A percentile compares a stretch with the other conserved stretches of the same genome.
phyloP scores from a whole-genome alignment of 2,329 filamentous ascomycete genomes.

The Leptographium flavum region DNA sequence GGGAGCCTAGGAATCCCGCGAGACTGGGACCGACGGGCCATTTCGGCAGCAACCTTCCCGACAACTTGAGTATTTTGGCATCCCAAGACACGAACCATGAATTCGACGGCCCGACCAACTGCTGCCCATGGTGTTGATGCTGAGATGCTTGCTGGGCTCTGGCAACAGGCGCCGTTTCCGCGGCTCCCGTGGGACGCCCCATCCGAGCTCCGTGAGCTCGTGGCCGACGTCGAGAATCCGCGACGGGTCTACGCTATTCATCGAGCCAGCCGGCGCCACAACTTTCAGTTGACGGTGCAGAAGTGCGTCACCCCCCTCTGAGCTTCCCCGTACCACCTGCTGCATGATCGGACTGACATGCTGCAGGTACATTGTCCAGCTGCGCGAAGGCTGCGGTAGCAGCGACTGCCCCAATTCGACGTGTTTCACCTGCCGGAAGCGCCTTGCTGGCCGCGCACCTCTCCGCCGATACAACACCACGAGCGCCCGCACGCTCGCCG shows the following conservation, averaged over 20 bases:
- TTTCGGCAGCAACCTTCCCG: no score
- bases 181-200: constrained; percentile 47
- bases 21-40: no score
- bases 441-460: constrained; percentile 50
- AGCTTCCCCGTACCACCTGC: background rate
- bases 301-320: constrained; percentile 27
- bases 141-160: constrained; percentile 42
- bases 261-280: constrained; percentile 44
- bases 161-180: constrained; percentile 46
- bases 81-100: background rate
- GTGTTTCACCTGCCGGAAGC: constrained; percentile 65
- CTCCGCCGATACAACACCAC: constrained; percentile 67
- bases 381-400: constrained; percentile 67
- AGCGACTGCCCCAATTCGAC: constrained; percentile 57
- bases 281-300: constrained; percentile 53
- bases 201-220: constrained; percentile 36
- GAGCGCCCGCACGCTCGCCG: constrained; percentile 68
- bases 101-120: constrained; percentile 25
- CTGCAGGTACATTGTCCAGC: constrained; percentile 60
- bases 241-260: constrained; percentile 46
- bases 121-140: constrained; percentile 17
- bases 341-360: constrained; percentile 11
- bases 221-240: constrained; percentile 47
- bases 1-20: no score
- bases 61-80: no score